Conservation (phyloP, 176 grass and related monocot species). For the Eleusine coracana region DNA sequence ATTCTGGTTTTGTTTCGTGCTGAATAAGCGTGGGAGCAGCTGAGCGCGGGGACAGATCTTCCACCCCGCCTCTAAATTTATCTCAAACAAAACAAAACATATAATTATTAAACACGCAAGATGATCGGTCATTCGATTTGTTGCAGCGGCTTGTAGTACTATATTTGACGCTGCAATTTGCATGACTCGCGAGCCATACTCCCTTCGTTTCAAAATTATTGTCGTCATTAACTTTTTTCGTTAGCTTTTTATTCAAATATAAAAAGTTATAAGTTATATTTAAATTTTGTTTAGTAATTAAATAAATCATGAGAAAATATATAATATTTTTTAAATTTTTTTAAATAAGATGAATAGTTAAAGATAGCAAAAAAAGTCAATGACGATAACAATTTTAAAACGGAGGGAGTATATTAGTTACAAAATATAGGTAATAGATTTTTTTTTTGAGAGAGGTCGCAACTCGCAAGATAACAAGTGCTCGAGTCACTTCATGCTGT, state of each 20-base stretch:
- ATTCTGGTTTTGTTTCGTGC: not conserved
- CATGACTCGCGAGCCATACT: not conserved
- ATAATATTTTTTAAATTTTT: too few relatives aligned
- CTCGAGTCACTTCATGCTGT: slow-evolving; percentile 35
- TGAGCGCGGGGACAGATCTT: slow-evolving; percentile 51
- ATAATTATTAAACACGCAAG: not conserved
- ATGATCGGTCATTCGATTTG: not conserved
- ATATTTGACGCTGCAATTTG: not conserved
- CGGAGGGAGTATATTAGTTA: not conserved
- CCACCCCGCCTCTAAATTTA: slow-evolving; percentile 44
- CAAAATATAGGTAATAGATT: not conserved
- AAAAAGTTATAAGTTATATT: too few relatives aligned
- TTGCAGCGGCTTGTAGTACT: not conserved
- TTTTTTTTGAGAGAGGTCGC: not conserved
- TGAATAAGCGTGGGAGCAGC: slow-evolving; percentile 34
- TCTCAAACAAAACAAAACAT: not conserved
- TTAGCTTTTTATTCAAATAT: too few relatives aligned
- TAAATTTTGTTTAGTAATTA: too few relatives aligned
- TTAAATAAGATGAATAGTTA: too few relatives aligned
- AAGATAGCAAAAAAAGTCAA: too few relatives aligned
- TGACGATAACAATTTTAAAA: too few relatives aligned
- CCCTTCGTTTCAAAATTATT: too few relatives aligned
- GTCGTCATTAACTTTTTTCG: too few relatives aligned
- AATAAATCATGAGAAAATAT: too few relatives aligned
- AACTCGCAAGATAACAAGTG: slow-evolving; percentile 23